These are phyloP conservation scores for Leishmania major DNA, from an alignment of 208 protist genomes.

Conservation along the genomic window DNA sequence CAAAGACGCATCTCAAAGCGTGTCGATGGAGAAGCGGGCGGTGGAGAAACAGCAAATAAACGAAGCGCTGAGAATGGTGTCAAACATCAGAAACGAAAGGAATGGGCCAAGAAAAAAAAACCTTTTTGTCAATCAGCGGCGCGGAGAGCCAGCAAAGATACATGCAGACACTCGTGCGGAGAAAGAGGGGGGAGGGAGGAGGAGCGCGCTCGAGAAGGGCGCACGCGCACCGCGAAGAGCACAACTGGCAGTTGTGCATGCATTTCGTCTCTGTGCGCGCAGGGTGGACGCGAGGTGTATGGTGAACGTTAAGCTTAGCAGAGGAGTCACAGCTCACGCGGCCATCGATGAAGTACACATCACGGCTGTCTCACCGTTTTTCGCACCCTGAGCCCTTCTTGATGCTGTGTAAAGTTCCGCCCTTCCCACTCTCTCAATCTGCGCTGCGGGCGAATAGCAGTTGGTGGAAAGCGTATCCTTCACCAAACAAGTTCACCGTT, in stretches of 20 bases:
- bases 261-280: not conserved
- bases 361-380: not conserved
- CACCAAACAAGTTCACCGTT: conserved; percentile 72
- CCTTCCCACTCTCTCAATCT: not conserved
- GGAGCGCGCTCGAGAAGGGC: not conserved
- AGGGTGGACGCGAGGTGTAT: not conserved
- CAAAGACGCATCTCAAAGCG: not conserved
- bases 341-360: not conserved
- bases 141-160: not conserved
- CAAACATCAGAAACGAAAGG: not conserved
- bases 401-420: not conserved
- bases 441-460: conserved; percentile 49
- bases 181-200: too few relatives aligned
- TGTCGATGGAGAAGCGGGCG: not conserved
- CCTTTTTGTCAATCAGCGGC: not conserved
- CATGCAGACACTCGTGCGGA: not conserved
- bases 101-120: not conserved
- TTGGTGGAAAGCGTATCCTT: conserved; percentile 85
- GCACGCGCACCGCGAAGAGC: not conserved
- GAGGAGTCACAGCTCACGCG: not conserved
- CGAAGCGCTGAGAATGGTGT: not conserved
- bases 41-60: not conserved
- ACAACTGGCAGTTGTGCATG: not conserved
- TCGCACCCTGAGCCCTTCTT: not conserved
- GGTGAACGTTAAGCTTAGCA: not conserved